Conservation (phyloP, 805 yeast species). For the Ascoidea asiatica region DNA sequence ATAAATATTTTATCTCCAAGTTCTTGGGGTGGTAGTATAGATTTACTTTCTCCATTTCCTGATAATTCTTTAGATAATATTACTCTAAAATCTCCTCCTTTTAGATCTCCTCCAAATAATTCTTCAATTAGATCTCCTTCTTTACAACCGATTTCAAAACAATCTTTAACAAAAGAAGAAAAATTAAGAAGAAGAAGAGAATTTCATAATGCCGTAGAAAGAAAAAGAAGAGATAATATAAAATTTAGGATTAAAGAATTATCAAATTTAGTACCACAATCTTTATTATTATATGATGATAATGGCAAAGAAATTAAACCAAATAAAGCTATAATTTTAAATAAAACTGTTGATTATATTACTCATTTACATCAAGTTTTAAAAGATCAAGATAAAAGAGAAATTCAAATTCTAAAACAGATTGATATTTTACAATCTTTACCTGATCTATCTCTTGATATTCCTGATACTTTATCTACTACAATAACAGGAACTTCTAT, state of each 20-base stretch:
- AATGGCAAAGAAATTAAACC: constrained; percentile 60
- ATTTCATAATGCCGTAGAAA: constrained; percentile 88
- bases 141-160: constrained; percentile 17
- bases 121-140: constrained; percentile 9
- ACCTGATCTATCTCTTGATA: not conserved
- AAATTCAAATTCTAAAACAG: constrained; percentile 24
- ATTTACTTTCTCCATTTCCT: not conserved
- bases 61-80: not conserved
- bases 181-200: constrained; percentile 69
- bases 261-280: constrained; percentile 71
- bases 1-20: constrained; percentile 7
- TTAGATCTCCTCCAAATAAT: not conserved
- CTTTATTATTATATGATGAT: constrained; percentile 34
- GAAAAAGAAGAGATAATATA: constrained; percentile 81
- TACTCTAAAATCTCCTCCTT: not conserved
- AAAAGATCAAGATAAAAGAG: constrained; percentile 37
- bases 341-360: constrained; percentile 72
- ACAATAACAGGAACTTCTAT: too few relatives aligned
- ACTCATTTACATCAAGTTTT: constrained; percentile 49
- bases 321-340: constrained; percentile 67
- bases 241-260: constrained; percentile 80
- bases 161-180: constrained; percentile 42
- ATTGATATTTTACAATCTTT: constrained; percentile 21
- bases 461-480: too few relatives aligned
- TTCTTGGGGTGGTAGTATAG: constrained; percentile 2